Percentiles rank a stretch among this genome's conserved stretches.
These are phyloP conservation scores for Penicillium ucsense DNA, from an alignment of 495 filamentous ascomycete species.

Conservation along the genomic window DNA sequence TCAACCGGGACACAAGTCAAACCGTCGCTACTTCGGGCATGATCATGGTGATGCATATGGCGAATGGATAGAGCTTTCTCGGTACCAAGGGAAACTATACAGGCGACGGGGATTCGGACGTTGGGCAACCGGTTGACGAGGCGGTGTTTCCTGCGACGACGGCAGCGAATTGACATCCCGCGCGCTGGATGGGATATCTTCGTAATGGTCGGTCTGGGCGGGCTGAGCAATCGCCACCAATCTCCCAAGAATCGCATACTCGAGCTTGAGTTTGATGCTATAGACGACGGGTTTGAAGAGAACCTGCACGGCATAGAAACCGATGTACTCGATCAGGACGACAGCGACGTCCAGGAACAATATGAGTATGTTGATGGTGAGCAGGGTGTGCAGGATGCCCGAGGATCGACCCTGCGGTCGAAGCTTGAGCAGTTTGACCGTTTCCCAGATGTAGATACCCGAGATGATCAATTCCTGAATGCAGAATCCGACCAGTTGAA, in stretches of 20 bases:
- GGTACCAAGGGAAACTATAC: conserved; percentile 12
- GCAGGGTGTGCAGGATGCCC: conserved; percentile 34
- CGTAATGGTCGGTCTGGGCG: not conserved
- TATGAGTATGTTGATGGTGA: conserved; percentile 40
- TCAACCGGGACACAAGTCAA: too few relatives aligned
- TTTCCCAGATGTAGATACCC: conserved; percentile 46
- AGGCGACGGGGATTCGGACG: not conserved
- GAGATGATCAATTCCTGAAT: conserved; percentile 49
- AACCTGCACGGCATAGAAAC: conserved; percentile 38
- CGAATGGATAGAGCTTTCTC: conserved; percentile 3
- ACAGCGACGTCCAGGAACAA: conserved; percentile 40
- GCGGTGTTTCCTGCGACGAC: not conserved
- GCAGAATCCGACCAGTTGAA: conserved; percentile 44
- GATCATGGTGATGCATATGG: conserved; percentile 1
- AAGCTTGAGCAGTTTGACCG: conserved; percentile 33
- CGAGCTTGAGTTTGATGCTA: conserved; percentile 45
- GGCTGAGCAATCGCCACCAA: conserved; percentile 29
- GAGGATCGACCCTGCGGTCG: conserved; percentile 16
- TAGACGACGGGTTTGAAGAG: conserved; percentile 43
- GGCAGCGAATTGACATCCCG: conserved; percentile 10
- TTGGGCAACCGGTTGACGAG: not conserved
- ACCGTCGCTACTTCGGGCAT: not conserved
- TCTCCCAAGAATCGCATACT: conserved; percentile 43
- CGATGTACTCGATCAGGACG: conserved; percentile 37
- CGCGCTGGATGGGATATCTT: conserved; percentile 9